Base-by-base conservation (phyloP, 1,284 basidiomycete species). In the Meripilus lineatus region DNA sequence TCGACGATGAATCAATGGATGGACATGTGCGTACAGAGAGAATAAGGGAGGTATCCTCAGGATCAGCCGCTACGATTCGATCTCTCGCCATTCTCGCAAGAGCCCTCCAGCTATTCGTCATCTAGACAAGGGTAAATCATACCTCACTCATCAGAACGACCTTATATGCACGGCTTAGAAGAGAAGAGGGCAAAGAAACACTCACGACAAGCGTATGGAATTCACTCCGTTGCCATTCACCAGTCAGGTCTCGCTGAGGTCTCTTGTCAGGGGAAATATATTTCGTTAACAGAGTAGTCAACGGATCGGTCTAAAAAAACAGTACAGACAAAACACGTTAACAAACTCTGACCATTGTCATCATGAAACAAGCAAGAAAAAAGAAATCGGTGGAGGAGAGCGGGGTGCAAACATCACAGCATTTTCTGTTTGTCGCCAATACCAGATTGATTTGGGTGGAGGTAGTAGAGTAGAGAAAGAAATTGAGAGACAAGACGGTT, bases 71-170 rank as follows among this genome's bases (percentile, higher is more conserved):
- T 11, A 89, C 77, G 40, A 90, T 77, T 30, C 78, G 71, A 57
- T 90, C 88, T 55, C 82, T 74, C 21, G 87, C 84, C 79, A 88
- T 87, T 46, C 70, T 74, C 17, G 88, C 88, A 38, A 89, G 58
- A 0, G 86, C 79, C 38, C 88, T 74, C 88, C 87, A 91, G 53
- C 83, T 88, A 51, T 89, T 89, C 32, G 82, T 79, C 79, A 87
- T 86, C 88, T 90, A 32, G 22, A 25, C n/a, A 14, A 23, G 7
- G 21, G 5, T 10, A 40, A 32, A 37, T 38, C 36, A 38, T 13
- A 40, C 22, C n/a, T 15, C 40, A 24, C 17, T 23, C 44, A 49
- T 38, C 38, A 50, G 43, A 17, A 35, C n/a, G n/a, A n/a, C n/a
- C n/a, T n/a, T n/a, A 32, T 7, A 28, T 38, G 18, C 34, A 36